Conservation (phyloP, 805 yeast species). For the Candida schatavii region DNA sequence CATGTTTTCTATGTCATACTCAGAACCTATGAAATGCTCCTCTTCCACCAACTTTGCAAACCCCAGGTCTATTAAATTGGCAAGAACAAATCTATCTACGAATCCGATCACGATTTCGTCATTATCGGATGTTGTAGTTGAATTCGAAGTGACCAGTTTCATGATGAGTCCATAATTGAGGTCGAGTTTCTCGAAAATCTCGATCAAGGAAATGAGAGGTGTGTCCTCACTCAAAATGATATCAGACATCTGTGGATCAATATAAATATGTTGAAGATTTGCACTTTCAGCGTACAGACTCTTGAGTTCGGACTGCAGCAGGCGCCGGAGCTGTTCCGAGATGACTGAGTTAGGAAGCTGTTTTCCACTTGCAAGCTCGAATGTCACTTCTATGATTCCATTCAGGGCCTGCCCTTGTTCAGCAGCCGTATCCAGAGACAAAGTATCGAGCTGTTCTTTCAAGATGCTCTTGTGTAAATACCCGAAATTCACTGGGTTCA, state of each 20-base stretch:
- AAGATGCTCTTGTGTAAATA: constrained; percentile 25
- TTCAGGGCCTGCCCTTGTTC: neutral
- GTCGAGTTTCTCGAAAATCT: constrained; percentile 37
- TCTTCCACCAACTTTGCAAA: constrained; percentile 17
- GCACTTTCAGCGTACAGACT: neutral
- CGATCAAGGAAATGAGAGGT: constrained; percentile 31
- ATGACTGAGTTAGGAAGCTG: constrained; percentile 15
- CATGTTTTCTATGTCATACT: constrained; percentile 23
- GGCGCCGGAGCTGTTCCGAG: constrained; percentile 23
- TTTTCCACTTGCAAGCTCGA: constrained; percentile 18
- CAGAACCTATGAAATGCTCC: constrained; percentile 9
- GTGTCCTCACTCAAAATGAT: constrained; percentile 28
- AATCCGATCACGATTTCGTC: constrained; percentile 29
- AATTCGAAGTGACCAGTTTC: constrained; percentile 9
- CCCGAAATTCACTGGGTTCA: constrained; percentile 29
- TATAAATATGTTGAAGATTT: constrained; percentile 5
- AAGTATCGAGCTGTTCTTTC: neutral
- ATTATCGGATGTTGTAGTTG: constrained; percentile 3
- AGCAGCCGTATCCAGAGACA: neutral
- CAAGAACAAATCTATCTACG: constrained; percentile 35
- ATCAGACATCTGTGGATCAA: constrained; percentile 18
- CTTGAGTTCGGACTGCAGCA: constrained; percentile 2
- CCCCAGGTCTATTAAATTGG: constrained; percentile 25
- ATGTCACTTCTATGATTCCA: neutral
- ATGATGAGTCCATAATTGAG: constrained; percentile 33